Evolutionary conservation across 495 filamentous ascomycete genomes (phyloP).

Genomic region (Jackrogersella minutella): DNA sequence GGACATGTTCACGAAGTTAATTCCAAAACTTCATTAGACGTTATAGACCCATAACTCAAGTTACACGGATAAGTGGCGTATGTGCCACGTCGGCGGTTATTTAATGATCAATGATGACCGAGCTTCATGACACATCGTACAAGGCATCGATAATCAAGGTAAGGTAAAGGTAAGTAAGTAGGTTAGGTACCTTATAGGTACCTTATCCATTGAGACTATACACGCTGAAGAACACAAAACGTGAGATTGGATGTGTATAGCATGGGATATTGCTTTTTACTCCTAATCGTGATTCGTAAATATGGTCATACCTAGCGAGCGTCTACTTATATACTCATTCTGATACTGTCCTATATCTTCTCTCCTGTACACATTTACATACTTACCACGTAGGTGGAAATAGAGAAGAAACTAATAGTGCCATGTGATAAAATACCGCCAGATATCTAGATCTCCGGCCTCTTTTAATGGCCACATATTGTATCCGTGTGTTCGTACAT

Average conservation of each 20-base stretch:
- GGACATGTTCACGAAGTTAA: slow-evolving; percentile 13
- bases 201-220: not conserved
- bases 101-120: slow-evolving; percentile 26
- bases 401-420: slow-evolving; percentile 12
- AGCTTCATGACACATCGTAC: slow-evolving; percentile 22
- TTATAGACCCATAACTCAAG: slow-evolving; percentile 8
- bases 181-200: not conserved
- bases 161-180: not conserved
- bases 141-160: slow-evolving; percentile 10
- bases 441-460: slow-evolving; percentile 34
- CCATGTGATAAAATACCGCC: slow-evolving; percentile 35
- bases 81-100: slow-evolving; percentile 31
- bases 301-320: slow-evolving; percentile 13
- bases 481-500: not conserved
- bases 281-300: slow-evolving; percentile 7
- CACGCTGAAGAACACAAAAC: not conserved
- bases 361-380: not conserved
- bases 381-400: not conserved
- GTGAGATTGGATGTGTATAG: slow-evolving; percentile 6
- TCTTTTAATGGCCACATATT: slow-evolving; percentile 3
- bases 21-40: not conserved
- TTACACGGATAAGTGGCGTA: slow-evolving; percentile 26
- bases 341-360: not conserved
- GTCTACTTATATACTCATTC: not conserved
- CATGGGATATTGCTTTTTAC: not conserved